These are phyloP conservation scores for Chrysosporium keratinophilum DNA, from an alignment of 2,329 filamentous ascomycete species.

Conservation along the genomic window DNA sequence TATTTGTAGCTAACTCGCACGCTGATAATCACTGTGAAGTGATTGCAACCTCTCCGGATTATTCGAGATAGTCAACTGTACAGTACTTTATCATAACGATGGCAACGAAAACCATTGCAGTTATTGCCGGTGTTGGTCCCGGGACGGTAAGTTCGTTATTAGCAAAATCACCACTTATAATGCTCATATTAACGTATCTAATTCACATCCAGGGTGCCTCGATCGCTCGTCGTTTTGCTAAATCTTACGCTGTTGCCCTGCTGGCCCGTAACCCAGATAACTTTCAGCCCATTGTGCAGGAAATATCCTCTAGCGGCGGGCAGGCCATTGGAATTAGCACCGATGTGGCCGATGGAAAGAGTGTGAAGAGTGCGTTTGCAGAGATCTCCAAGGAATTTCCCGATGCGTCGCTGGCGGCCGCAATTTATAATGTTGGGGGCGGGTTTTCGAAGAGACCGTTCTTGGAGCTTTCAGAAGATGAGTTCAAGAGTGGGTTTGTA, in stretches of 20 bases:
- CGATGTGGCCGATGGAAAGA: constrained; percentile 45
- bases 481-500: constrained; percentile 44
- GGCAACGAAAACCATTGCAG: constrained; percentile 34
- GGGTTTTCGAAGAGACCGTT: constrained; percentile 50
- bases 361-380: constrained; percentile 45
- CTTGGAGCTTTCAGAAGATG: constrained; percentile 49
- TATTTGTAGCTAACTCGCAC: not conserved
- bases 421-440: constrained; percentile 52
- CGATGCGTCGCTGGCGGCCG: constrained; percentile 39
- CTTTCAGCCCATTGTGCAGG: constrained; percentile 45
- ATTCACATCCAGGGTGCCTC: constrained; percentile 45
- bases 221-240: constrained; percentile 50
- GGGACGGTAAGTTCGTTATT: constrained; percentile 28
- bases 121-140: constrained; percentile 40
- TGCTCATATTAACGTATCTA: not conserved
- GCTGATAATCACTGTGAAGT: too few species aligned
- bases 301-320: constrained; percentile 50
- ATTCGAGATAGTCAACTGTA: not conserved
- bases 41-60: too few species aligned
- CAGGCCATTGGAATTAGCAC: constrained; percentile 52
- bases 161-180: not conserved
- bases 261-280: constrained; percentile 49
- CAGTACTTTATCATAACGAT: constrained; percentile 18
- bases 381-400: constrained; percentile 46
- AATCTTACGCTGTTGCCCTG: constrained; percentile 49